Evolutionary conservation across 495 filamentous ascomycete genomes (phyloP).

Genomic region (Polyplosphaeria fusca): DNA sequence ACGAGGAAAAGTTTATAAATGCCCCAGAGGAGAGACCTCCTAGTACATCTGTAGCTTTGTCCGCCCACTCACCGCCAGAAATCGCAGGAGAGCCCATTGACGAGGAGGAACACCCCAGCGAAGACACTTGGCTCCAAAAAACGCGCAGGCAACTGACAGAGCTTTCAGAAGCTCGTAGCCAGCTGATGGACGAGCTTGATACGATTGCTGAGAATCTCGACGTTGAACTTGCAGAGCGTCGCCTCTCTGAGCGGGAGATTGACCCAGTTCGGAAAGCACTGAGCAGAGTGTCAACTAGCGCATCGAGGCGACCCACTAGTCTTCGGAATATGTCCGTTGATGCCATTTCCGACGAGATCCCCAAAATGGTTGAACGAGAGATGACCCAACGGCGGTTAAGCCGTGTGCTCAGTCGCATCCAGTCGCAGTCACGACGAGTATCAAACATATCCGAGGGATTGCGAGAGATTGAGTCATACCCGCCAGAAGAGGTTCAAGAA

Average conservation of each 20-base stretch:
- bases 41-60: not conserved
- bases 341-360: constrained; percentile 14
- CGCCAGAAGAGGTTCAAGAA: constrained; percentile 20
- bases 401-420: constrained; percentile 18
- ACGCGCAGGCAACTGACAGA: constrained; percentile 26
- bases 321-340: constrained; percentile 25
- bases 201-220: constrained; percentile 22
- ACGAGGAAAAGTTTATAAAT: constrained; percentile 24
- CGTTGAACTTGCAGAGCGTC: constrained; percentile 9
- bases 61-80: not conserved
- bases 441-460: constrained; percentile 18
- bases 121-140: constrained; percentile 26
- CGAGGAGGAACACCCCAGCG: constrained; percentile 6
- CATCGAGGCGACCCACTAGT: constrained; percentile 6
- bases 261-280: constrained; percentile 11
- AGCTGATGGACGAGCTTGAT: constrained; percentile 27
- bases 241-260: not conserved
- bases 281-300: constrained; percentile 7
- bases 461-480: constrained; percentile 8
- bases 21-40: constrained; percentile 11
- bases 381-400: constrained; percentile 7
- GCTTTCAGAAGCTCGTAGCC: constrained; percentile 19
- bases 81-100: not conserved
- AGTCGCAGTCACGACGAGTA: constrained; percentile 7
- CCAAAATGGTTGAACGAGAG: constrained; percentile 17